Base-by-base conservation (phyloP, 228 moss, liverwort and hornwort genomes). In the Sphagnum fallax region DNA sequence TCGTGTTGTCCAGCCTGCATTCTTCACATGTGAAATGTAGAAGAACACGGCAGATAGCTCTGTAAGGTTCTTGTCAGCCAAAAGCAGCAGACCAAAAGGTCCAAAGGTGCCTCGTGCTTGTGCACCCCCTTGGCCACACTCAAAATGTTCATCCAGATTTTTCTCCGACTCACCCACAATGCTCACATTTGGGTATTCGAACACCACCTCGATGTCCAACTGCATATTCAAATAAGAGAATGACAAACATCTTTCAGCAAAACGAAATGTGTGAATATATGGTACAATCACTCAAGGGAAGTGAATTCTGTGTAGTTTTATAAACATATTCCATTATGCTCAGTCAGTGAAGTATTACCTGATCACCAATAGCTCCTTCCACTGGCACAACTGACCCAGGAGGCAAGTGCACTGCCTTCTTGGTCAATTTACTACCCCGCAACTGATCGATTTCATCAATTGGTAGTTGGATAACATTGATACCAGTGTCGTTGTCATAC, bases 41-140 rank as follows among this genome's bases (percentile, higher is more conserved):
- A 97, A 97, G 81, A 85, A 97, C 8, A 97, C 52, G 4, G 85
- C 97, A 2, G 93, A 93, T 3, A 76, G 88, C 60, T 97, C 91
- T 0, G 8, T 71, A 0, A 76, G 63, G 1, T 66, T 52, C 32
- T 85, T 77, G 49, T 97, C 91, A 0, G 85, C 79, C 51, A 88
- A 75, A 12, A 93, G 90, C 0, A 97, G 90, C 8, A 97, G 63
- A 6, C 97, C 97, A 32, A 97, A 97, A 4, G 93, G 97, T 8
- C 97, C 97, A 10, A 91, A 82, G 3, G 73, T 50, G 5, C 91
- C 90, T 14, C 87, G 88, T 7, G 85, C 85, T 7, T 87, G 75
- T 0, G 88, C 75, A 0, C 91, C 92, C 69, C 92, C 92, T 77
- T 89, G 85, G 69, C 80, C 77, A 77, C 95, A 96, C 50, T 92